Percentiles rank a stretch among this genome's conserved stretches.
Evolutionary conservation across 164 flowering plant genomes (phyloP).

Genomic region (Umbellularia californica): DNA sequence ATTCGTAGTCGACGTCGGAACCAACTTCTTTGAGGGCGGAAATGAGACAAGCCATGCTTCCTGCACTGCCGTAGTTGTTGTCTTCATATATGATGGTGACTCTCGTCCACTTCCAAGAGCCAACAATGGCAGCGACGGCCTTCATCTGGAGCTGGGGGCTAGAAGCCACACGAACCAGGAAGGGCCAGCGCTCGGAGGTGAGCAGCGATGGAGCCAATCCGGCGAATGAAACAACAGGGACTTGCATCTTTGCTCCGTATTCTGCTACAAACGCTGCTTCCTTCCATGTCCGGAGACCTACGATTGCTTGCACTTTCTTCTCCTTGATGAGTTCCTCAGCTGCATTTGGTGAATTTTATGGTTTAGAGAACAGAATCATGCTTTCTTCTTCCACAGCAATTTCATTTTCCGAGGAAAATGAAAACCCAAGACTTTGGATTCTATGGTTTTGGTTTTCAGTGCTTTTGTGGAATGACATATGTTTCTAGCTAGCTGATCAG

Average conservation of each 20-base stretch:
- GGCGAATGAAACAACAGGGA: constrained; percentile 43
- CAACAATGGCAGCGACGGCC: constrained; percentile 34
- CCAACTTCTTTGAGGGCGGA: constrained; percentile 15
- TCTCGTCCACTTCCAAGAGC: constrained; percentile 20
- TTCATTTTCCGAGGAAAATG: not conserved
- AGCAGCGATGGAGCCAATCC: constrained; percentile 22
- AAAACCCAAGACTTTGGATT: no score
- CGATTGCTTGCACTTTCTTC: constrained; percentile 2
- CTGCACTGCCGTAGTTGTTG: not conserved
- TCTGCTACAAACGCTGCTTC: constrained; percentile 42
- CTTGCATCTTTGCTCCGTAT: constrained; percentile 30
- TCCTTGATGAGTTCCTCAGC: constrained; percentile 5
- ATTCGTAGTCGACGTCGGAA: constrained; percentile 15
- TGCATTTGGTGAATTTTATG: not conserved
- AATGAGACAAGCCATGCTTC: not conserved
- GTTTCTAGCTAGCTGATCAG: not conserved
- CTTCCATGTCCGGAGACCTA: constrained; percentile 27
- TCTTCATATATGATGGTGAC: constrained; percentile 36
- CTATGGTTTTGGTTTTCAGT: no score
- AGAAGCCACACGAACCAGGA: constrained; percentile 40
- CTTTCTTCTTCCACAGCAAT: not conserved
- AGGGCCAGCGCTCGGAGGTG: constrained; percentile 7
- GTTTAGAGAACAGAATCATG: not conserved
- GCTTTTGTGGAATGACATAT: not conserved
- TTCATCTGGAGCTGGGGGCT: constrained; percentile 21